Conservation (phyloP, 1,284 basidiomycete species). For the Taiwanofungus camphoratus region DNA sequence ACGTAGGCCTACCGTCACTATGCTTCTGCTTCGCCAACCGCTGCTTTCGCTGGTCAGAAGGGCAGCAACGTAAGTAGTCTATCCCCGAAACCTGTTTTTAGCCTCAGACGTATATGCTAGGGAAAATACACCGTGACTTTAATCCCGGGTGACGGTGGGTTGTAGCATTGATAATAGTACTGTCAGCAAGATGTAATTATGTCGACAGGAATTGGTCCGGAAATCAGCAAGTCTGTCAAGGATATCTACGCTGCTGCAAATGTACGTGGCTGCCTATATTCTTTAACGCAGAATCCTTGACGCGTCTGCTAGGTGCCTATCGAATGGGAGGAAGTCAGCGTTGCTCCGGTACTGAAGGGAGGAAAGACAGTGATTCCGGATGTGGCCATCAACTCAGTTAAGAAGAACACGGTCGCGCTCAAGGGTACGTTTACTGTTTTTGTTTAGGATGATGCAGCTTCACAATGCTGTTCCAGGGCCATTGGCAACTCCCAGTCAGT, state of each 20-base stretch:
- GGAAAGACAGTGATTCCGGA: conserved; percentile 98
- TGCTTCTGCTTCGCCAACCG: conserved; percentile 72
- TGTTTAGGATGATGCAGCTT: neutral
- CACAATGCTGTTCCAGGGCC: conserved; percentile 49
- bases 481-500: conserved; percentile 94
- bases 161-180: conserved; percentile 10
- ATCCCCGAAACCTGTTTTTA: neutral
- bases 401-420: conserved; percentile 96
- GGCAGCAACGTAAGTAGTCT: conserved; percentile 64
- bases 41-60: conserved; percentile 86
- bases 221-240: conserved; percentile 96
- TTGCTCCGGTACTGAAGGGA: conserved; percentile 88
- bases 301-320: conserved; percentile 74
- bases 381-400: conserved; percentile 85
- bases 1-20: conserved; percentile 53
- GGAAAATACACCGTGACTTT: conserved; percentile 95
- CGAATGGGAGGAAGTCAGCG: conserved; percentile 98
- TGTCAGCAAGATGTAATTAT: conserved; percentile 12
- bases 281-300: neutral
- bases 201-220: conserved; percentile 87
- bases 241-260: conserved; percentile 88
- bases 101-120: conserved; percentile 34
- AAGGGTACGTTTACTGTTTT: conserved; percentile 63
- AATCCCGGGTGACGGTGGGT: conserved; percentile 85
- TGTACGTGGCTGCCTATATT: conserved; percentile 35